Conservation (phyloP, 2,329 filamentous ascomycete species). For the Neofusicoccum parvum region DNA sequence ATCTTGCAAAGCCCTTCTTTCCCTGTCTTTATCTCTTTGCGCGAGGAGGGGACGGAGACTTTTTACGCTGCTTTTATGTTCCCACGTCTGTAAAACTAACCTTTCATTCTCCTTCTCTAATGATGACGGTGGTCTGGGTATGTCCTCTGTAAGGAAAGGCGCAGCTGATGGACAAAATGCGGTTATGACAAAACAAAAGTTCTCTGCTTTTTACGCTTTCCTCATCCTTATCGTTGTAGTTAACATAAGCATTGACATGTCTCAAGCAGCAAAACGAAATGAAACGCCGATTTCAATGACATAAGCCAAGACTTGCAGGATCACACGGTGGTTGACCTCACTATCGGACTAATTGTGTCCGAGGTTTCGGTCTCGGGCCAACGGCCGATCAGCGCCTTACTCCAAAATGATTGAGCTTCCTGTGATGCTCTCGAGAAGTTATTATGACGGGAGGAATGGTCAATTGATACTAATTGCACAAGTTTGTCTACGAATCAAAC, state of each 20-base stretch:
- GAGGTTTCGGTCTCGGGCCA: not conserved
- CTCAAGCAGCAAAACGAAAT: not conserved
- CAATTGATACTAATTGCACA: too few relatives aligned
- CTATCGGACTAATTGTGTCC: not conserved
- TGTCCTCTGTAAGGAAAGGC: not conserved
- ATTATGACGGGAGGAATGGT: too few relatives aligned
- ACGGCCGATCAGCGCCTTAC: too few relatives aligned
- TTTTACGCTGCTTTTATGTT: not conserved
- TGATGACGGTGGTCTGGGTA: not conserved
- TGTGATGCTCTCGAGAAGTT: too few relatives aligned
- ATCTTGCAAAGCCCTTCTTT: conserved; percentile 11
- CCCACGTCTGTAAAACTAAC: conserved; percentile 11
- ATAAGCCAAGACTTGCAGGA: not conserved
- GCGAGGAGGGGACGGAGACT: not conserved
- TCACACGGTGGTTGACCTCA: not conserved
- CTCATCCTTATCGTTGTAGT: not conserved
- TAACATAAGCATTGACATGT: not conserved
- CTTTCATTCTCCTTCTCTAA: not conserved
- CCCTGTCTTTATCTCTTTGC: not conserved
- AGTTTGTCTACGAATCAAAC: too few relatives aligned
- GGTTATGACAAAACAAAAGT: conserved; percentile 9
- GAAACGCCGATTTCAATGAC: not conserved
- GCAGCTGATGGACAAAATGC: not conserved
- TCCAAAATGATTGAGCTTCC: too few relatives aligned
- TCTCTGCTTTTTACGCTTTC: not conserved